phyloP scores from a whole-genome alignment of 179 eudicot genomes.

The Vitellaria paradoxa region DNA sequence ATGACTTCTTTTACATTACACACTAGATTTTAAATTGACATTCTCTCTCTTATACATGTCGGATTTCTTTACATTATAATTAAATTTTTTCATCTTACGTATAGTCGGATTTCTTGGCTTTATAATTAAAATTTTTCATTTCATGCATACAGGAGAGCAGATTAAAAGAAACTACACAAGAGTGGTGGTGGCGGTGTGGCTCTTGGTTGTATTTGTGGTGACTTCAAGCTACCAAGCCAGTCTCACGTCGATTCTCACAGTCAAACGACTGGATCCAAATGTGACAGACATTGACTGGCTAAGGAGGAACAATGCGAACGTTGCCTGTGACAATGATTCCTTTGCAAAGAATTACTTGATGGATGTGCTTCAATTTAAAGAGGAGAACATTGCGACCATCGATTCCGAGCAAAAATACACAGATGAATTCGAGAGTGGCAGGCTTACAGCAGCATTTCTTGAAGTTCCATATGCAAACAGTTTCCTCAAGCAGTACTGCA shows the following conservation, averaged over 20 bases:
- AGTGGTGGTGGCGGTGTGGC: slow-evolving; percentile 34
- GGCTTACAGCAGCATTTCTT: slow-evolving; percentile 44
- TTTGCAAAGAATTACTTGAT: slow-evolving; percentile 31
- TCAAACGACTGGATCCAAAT: slow-evolving; percentile 30
- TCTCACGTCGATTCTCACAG: slow-evolving; percentile 46
- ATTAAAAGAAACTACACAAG: slow-evolving; percentile 29
- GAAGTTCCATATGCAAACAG: slow-evolving; percentile 44
- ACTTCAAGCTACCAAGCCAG: slow-evolving; percentile 43
- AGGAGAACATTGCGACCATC: slow-evolving; percentile 20
- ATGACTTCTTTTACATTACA: too few relatives aligned
- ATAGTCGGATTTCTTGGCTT: too few relatives aligned
- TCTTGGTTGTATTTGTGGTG: slow-evolving; percentile 38
- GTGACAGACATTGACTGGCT: slow-evolving; percentile 31
- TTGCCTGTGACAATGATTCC: slow-evolving; percentile 47
- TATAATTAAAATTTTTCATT: too few relatives aligned
- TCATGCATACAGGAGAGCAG: slow-evolving; percentile 27
- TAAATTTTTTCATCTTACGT: too few relatives aligned
- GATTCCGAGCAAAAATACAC: slow-evolving; percentile 20
- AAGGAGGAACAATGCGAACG: slow-evolving; percentile 23
- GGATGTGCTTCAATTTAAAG: slow-evolving; percentile 15
- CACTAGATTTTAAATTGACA: too few relatives aligned
- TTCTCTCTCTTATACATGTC: too few relatives aligned
- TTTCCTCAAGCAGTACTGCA: slow-evolving; percentile 30
- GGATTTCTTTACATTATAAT: too few relatives aligned
- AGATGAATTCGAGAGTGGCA: slow-evolving; percentile 23